Percentiles rank a stretch among this genome's conserved stretches.
Conservation (phyloP, 1,284 basidiomycete genomes). For the Heterobasidion irregulare region DNA sequence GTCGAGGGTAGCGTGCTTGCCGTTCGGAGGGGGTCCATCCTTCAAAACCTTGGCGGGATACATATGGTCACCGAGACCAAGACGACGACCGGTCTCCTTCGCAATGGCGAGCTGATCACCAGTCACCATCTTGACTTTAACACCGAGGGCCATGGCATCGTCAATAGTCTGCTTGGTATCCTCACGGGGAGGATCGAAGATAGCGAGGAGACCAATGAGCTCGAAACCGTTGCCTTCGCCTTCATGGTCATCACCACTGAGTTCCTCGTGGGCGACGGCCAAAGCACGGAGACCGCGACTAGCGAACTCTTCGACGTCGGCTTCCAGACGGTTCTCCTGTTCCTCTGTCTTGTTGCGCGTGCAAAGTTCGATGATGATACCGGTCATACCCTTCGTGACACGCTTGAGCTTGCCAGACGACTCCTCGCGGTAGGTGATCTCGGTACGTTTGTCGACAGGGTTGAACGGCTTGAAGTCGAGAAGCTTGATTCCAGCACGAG, state of each 20-base stretch:
- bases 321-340: constrained; percentile 85
- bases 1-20: constrained; percentile 78
- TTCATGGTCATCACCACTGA: constrained; percentile 76
- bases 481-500: constrained; percentile 90
- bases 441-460: constrained; percentile 98
- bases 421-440: constrained; percentile 96
- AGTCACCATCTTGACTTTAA: constrained; percentile 99
- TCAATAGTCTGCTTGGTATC: constrained; percentile 99
- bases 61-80: constrained; percentile 95
- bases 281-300: constrained; percentile 95
- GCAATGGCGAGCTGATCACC: constrained; percentile 99
- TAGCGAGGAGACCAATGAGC: constrained; percentile 93
- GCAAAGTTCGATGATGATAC: constrained; percentile 94
- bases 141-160: constrained; percentile 91
- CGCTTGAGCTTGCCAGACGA: constrained; percentile 92
- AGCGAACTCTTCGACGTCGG: constrained; percentile 94
- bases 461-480: constrained; percentile 99
- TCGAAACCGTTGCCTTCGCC: constrained; percentile 93
- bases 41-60: constrained; percentile 93
- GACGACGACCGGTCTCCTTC: constrained; percentile 97
- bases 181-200: constrained; percentile 96
- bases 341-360: constrained; percentile 94
- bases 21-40: constrained; percentile 76
- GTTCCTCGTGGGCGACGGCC: constrained; percentile 92
- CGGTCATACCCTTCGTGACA: constrained; percentile 99